phyloP scores from a whole-genome alignment of 306 rosid genomes.

The Quercus cerris region DNA sequence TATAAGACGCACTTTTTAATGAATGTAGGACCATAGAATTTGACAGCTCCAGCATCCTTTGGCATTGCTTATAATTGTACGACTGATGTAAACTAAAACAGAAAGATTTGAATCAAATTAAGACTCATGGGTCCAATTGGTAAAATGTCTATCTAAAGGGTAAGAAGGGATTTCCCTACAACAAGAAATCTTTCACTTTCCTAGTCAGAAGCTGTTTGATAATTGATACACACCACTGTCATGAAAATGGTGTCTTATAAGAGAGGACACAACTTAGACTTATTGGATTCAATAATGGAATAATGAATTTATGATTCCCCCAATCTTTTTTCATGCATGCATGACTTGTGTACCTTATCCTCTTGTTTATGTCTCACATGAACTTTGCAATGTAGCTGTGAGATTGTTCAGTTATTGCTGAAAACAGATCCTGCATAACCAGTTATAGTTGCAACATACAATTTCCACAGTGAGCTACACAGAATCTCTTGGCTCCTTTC shows the following conservation, averaged over 20 bases:
- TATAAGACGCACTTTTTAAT: constrained; percentile 3
- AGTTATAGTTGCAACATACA: not conserved
- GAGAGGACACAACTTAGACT: constrained; percentile 17
- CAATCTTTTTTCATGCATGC: not conserved
- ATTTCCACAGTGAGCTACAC: too few relatives aligned
- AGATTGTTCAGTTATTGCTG: not conserved
- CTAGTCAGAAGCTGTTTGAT: constrained; percentile 16
- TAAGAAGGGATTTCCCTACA: constrained; percentile 13
- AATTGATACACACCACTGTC: constrained; percentile 2
- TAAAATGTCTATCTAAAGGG: constrained; percentile 12
- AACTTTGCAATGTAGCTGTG: not conserved
- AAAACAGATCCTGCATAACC: not conserved
- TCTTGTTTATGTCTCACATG: not conserved
- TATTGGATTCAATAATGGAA: constrained; percentile 29
- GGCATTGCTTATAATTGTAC: constrained; percentile 9
- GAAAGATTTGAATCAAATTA: constrained; percentile 31
- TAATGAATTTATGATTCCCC: constrained; percentile 11
- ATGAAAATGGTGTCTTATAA: constrained; percentile 30
- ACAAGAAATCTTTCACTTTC: constrained; percentile 20
- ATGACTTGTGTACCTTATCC: constrained; percentile 6
- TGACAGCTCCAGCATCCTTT: constrained; percentile 22
- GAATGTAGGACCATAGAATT: constrained; percentile 7
- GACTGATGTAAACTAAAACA: constrained; percentile 17
- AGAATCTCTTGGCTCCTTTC: not conserved
- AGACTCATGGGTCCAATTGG: constrained; percentile 16